These are phyloP conservation scores for Pythium plurisporium DNA, from an alignment of 352 stramenopile genomes.

Conservation along the genomic window DNA sequence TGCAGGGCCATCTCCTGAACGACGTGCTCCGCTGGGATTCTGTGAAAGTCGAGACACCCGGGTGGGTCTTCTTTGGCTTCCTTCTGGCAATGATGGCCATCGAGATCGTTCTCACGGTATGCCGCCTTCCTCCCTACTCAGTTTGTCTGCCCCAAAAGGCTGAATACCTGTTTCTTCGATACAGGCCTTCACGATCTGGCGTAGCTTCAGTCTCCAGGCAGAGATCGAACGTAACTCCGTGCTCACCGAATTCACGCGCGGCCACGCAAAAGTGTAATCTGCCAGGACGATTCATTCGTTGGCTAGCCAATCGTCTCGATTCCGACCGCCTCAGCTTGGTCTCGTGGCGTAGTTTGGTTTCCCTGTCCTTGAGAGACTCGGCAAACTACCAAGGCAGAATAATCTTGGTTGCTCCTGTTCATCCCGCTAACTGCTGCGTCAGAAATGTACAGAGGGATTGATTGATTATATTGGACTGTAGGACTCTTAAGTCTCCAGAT, in stretches of 20 bases:
- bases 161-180: no score
- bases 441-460: no score
- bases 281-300: background rate
- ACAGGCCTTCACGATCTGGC: conserved; percentile 50
- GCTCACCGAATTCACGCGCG: conserved; percentile 36
- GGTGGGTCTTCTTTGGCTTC: conserved; percentile 58
- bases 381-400: no score
- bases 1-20: conserved; percentile 52
- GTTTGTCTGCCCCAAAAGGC: background rate
- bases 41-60: conserved; percentile 23
- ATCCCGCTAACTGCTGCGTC: no score
- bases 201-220: conserved; percentile 51
- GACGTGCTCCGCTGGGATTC: conserved; percentile 32
- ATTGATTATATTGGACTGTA: no score
- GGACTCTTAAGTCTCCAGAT: no score
- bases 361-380: no score
- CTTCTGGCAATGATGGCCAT: conserved; percentile 49
- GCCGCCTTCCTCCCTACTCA: no score
- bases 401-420: no score
- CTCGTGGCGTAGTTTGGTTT: no score
- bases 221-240: conserved; percentile 73
- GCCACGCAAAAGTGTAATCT: conserved; percentile 26
- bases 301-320: no score
- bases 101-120: conserved; percentile 59
- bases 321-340: background rate